Evolutionary conservation across 208 protist genomes (phyloP), one percentile per base, ranked within the genome.

Genomic region (Porcisia hertigi): DNA sequence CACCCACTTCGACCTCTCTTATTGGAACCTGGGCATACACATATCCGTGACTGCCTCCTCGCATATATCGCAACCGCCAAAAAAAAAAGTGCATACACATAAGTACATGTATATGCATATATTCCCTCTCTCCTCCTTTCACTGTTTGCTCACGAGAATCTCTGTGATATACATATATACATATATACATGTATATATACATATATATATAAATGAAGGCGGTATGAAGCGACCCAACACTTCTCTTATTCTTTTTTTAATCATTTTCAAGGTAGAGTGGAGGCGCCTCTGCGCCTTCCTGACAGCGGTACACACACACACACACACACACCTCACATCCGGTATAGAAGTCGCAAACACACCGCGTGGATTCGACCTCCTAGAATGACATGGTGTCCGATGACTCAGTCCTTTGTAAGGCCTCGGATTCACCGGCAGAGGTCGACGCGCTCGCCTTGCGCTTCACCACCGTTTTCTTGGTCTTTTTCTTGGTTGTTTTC

Each of bases 401-500:
- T 7, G 7, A 58, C 9, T 67, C 63, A 18, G 23, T 1, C 41
- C 8, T 14, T 52, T 43, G 8, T 43, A 16, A 18, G 41, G 63
- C 14, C 41, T 30, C 41, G 3, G 63, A 67, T 30, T 49, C 39
- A 36, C 41, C 55, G 7, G 72, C 60, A 9, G 45, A 11, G 25
- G 47, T 49, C 18, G 72, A 20, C 6, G 65, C n/a, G 36, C 65
- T 2, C 3, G 71, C 23, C 76, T 71, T 75, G 36, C 72, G 71
- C 77, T 74, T 73, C 49, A 57, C 18, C 47, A 57, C 54, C 55
- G 57, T 53, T 71, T 70, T 80, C 59, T 66, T 84, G 12, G 36
- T 52, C 76, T 76, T 85, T 57, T 66, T 81, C 73, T 75, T 82
- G 18, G 30, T 64, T 6, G n/a, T 73, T 67, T 75, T 80, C 66